Evolutionary conservation across 805 yeast species (phyloP).

Genomic region (Metschnikowia matae): DNA sequence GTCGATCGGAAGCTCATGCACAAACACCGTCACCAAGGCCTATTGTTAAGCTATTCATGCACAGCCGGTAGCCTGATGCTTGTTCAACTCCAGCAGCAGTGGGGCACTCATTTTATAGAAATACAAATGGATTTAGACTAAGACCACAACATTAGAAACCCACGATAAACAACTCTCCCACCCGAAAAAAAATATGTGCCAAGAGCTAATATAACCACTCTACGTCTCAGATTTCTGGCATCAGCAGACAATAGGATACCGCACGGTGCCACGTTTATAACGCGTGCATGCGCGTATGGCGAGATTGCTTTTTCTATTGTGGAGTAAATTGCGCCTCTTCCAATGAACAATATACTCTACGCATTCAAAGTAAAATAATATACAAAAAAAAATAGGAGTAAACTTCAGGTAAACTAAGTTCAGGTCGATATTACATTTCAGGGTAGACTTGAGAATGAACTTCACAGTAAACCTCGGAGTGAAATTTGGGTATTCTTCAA

Average conservation of each 20-base stretch:
- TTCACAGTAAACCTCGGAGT: too few relatives aligned
- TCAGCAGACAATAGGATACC: not conserved
- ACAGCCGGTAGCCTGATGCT: too few relatives aligned
- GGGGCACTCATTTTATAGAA: too few relatives aligned
- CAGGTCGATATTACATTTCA: not conserved
- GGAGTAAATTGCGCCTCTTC: not conserved
- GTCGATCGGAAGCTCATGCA: not conserved
- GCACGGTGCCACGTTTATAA: not conserved
- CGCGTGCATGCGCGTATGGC: not conserved
- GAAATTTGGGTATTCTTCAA: too few relatives aligned
- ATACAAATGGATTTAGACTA: too few relatives aligned
- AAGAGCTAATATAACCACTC: not conserved
- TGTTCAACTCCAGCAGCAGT: too few relatives aligned
- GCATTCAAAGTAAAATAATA: too few relatives aligned
- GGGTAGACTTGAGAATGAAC: too few relatives aligned
- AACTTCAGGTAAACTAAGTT: not conserved
- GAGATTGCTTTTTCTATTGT: not conserved
- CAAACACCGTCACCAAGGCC: not conserved
- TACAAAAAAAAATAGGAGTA: too few relatives aligned
- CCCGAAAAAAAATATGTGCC: too few relatives aligned
- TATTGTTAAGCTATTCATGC: not conserved
- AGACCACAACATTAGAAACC: too few relatives aligned
- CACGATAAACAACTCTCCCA: too few relatives aligned
- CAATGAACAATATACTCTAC: not conserved
- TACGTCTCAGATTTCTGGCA: not conserved